Evolutionary conservation across 441 rosid genomes (phyloP), one percentile per base, ranked within the genome.

Genomic region (Bocquillonia castaneifolia): DNA sequence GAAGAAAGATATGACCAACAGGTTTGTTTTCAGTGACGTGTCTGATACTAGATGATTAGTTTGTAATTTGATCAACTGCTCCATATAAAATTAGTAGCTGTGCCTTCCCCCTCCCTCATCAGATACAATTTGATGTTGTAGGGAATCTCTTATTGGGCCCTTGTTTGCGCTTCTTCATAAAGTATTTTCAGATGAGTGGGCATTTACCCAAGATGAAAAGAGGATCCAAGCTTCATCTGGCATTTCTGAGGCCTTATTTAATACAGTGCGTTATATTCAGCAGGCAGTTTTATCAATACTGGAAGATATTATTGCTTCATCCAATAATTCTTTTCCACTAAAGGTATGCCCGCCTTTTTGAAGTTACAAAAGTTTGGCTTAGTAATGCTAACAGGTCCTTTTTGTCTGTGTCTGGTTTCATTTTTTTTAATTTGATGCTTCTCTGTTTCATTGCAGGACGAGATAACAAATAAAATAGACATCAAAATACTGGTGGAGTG

Each of bases 1-100:
- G 72, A 93, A 93, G 85, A 93, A 93, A 75, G 90, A 89, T 73
- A 79, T 88, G 52, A 69, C 79, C 71, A 80, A 82, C 91, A 93
- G 99, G 98, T 96, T 29, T 73, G 69, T 58, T 69, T 68, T 57
- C 62, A 76, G 52, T 57, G 51, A 59, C 48, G 37, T 34, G 6
- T 59, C 50, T 15, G 10, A 34, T 50, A 53, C 14, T 29, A 22
- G 15, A 29, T 61, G 32, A 26, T 64, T 53, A 32, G 15, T 48
- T 31, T 60, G 23, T 45, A 45, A 17, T 26, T 67, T 54, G 62
- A 57, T 68, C 23, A 14, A 75, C 60, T 50, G 59, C 56, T 71
- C 42, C 14, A 47, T 70, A 29, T n/a, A n/a, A n/a, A 15, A 10
- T 53, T 39, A 20, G 23, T 39, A n/a, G n/a, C n/a, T n/a, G 28